phyloP scores from a whole-genome alignment of 768 basidiomycete genomes.

The Phaffia tasmanica region DNA sequence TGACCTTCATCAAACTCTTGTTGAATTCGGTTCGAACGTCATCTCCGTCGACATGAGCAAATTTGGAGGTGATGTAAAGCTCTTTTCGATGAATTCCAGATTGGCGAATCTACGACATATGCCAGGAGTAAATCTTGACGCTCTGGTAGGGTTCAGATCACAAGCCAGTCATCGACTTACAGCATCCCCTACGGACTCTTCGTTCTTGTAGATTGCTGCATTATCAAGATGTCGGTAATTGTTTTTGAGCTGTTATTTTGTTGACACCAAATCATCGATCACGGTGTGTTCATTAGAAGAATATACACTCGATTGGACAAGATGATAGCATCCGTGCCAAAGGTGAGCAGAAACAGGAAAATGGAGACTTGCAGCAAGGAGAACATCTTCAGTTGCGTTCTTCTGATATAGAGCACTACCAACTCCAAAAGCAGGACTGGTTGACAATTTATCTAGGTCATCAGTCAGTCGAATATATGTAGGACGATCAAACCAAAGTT shows the following conservation, averaged over 20 bases:
- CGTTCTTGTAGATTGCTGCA: slow-evolving; percentile 53
- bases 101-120: not conserved
- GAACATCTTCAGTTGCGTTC: slow-evolving; percentile 15
- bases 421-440: slow-evolving; percentile 7
- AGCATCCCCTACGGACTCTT: slow-evolving; percentile 47
- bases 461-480: not conserved
- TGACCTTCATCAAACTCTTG: slow-evolving; percentile 4
- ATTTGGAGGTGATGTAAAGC: slow-evolving; percentile 10
- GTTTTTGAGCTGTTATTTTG: slow-evolving; percentile 39
- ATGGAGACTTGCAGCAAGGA: slow-evolving; percentile 39
- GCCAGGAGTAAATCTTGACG: not conserved
- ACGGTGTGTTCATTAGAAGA: no score
- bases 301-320: no score
- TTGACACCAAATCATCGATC: no score
- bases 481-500: not conserved
- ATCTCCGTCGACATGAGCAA: not conserved
- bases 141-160: not conserved
- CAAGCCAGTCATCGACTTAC: slow-evolving; percentile 31
- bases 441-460: not conserved
- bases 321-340: no score
- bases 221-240: slow-evolving; percentile 55
- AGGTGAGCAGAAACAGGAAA: no score
- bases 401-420: slow-evolving; percentile 14
- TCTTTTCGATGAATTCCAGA: slow-evolving; percentile 3
- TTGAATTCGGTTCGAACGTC: slow-evolving; percentile 2